phyloP scores from a whole-genome alignment of 331 rosid genomes.

The Malus hybrid region DNA sequence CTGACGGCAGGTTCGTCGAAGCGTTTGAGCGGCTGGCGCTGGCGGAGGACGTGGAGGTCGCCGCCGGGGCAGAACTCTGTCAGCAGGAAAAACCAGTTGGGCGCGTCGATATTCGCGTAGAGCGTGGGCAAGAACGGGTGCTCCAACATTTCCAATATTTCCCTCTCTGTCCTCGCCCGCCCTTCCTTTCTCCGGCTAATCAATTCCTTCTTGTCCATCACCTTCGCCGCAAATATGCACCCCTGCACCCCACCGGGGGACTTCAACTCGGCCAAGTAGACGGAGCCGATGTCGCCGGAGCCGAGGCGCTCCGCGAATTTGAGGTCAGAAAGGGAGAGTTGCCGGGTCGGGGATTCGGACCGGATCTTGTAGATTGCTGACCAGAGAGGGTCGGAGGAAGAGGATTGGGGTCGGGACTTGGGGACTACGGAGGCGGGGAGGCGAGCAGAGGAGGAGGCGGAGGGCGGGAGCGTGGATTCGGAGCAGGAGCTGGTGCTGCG shows the following conservation, averaged over 20 bases:
- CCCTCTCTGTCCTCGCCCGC: slow-evolving; percentile 67
- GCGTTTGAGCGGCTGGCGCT: slow-evolving; percentile 65
- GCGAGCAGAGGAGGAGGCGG: slow-evolving; percentile 39
- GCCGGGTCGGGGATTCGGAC: slow-evolving; percentile 47
- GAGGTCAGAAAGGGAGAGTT: slow-evolving; percentile 56
- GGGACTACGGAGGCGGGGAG: slow-evolving; percentile 39
- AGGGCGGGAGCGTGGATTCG: slow-evolving; percentile 47
- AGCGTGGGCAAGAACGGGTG: slow-evolving; percentile 78
- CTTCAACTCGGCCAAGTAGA: slow-evolving; percentile 53
- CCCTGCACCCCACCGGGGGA: neutral
- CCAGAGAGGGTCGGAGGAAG: slow-evolving; percentile 53
- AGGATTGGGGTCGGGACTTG: neutral
- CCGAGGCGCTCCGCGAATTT: slow-evolving; percentile 59
- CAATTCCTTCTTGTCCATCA: slow-evolving; percentile 73
- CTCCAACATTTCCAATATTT: slow-evolving; percentile 57
- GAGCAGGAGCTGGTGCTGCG: slow-evolving; percentile 75
- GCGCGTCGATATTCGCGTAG: slow-evolving; percentile 56
- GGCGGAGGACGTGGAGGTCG: slow-evolving; percentile 79
- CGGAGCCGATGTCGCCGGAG: slow-evolving; percentile 79
- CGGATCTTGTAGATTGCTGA: slow-evolving; percentile 67
- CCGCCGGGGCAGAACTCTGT: slow-evolving; percentile 93
- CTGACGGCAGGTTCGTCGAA: slow-evolving; percentile 65
- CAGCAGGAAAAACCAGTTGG: slow-evolving; percentile 57
- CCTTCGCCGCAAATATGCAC: slow-evolving; percentile 63
- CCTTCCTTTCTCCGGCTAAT: slow-evolving; percentile 69